Percentiles rank a stretch among this genome's conserved stretches.
phyloP scores from a whole-genome alignment of 2,329 filamentous ascomycete genomes.

The Aspergillus flavus region DNA sequence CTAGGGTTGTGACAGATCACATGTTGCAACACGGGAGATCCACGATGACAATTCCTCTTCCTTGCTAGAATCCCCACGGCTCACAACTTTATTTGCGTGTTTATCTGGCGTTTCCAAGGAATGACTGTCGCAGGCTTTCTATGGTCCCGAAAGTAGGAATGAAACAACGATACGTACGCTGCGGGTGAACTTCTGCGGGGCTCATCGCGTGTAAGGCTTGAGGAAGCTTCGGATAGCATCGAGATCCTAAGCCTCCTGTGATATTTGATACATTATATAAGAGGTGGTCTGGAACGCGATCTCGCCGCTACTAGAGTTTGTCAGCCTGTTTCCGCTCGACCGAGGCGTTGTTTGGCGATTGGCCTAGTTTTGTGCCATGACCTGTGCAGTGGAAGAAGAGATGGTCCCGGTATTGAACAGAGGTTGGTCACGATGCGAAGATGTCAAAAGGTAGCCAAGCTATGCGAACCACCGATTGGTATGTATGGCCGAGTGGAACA shows the following conservation, averaged over 20 bases:
- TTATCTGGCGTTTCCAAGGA: too few species aligned
- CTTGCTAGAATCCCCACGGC: not conserved
- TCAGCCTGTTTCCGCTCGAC: too few species aligned
- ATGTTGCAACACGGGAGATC: not conserved
- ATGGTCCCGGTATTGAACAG: too few species aligned
- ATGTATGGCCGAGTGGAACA: not conserved
- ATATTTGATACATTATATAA: not conserved
- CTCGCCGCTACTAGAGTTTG: not conserved
- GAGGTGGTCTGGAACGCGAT: not conserved
- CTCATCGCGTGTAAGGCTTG: not conserved
- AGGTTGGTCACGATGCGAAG: not conserved
- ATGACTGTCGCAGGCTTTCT: not conserved
- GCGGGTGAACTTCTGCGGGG: not conserved
- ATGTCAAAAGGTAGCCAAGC: not conserved
- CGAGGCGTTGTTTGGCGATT: too few species aligned
- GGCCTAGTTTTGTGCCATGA: too few species aligned
- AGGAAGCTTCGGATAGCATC: not conserved
- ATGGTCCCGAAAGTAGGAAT: not conserved
- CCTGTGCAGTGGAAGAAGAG: too few species aligned
- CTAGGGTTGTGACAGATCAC: not conserved
- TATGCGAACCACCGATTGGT: not conserved
- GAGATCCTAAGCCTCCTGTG: not conserved
- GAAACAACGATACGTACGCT: not conserved
- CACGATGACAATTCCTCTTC: not conserved
- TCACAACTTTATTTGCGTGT: not conserved